These are phyloP conservation scores for Trichoderma breve DNA, from an alignment of 2,329 filamentous ascomycete genomes.

Conservation along the genomic window DNA sequence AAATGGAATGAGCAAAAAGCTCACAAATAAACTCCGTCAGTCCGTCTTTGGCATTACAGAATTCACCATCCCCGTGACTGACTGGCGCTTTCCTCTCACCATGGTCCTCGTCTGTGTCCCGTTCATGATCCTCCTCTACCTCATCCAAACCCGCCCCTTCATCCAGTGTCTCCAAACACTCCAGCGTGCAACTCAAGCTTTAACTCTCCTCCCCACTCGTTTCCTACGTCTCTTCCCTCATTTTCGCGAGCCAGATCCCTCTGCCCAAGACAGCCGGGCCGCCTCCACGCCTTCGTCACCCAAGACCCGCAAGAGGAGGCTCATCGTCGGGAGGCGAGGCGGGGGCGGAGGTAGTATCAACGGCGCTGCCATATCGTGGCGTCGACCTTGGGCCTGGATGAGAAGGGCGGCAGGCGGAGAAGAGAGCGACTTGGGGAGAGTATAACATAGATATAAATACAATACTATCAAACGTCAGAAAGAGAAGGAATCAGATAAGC, in stretches of 20 bases:
- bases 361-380: neutral
- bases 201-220: neutral
- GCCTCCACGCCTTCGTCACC: neutral
- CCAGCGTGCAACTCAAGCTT: neutral
- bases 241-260: neutral
- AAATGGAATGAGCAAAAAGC: neutral
- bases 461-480: neutral
- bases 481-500: neutral
- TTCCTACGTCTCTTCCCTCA: neutral
- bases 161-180: constrained; percentile 29
- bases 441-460: neutral
- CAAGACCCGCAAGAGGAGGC: constrained; percentile 24
- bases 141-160: constrained; percentile 44
- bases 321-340: constrained; percentile 18
- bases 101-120: constrained; percentile 63
- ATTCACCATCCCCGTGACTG: constrained; percentile 40
- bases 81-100: constrained; percentile 51
- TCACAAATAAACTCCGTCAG: constrained; percentile 23
- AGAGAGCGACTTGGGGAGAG: constrained; percentile 15
- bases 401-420: neutral
- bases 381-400: constrained; percentile 2
- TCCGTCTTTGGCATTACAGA: constrained; percentile 56
- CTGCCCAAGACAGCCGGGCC: constrained; percentile 1
- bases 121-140: constrained; percentile 47
- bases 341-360: neutral